Evolutionary conservation across 495 filamentous ascomycete species (phyloP).

Genomic region (Neurospora sublineolata): DNA sequence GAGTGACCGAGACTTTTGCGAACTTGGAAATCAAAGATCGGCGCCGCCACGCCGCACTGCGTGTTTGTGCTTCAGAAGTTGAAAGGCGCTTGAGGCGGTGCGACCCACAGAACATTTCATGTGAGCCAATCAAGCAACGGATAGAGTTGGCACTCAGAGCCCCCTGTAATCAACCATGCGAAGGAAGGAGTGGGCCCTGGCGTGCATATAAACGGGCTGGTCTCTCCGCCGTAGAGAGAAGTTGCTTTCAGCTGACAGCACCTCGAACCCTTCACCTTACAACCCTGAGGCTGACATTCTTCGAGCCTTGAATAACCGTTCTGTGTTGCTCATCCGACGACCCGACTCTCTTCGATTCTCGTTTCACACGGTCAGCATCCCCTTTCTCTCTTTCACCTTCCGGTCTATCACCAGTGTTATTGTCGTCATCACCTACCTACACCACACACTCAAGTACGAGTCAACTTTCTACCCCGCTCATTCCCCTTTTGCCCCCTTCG

Average conservation of each 20-base stretch:
- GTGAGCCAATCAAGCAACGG: slow-evolving; percentile 8
- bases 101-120: not conserved
- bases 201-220: slow-evolving; percentile 18
- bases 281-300: not conserved
- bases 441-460: not conserved
- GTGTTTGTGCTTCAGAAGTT: slow-evolving; percentile 3
- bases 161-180: slow-evolving; percentile 9
- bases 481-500: not conserved
- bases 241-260: slow-evolving; percentile 3
- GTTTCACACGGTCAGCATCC: not conserved
- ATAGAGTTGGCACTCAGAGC: not conserved
- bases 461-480: not conserved
- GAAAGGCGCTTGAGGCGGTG: slow-evolving; percentile 11
- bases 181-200: slow-evolving; percentile 1
- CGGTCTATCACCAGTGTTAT: not conserved
- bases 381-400: not conserved
- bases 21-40: not conserved
- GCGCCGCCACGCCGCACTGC: not conserved
- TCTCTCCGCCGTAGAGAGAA: slow-evolving; percentile 4
- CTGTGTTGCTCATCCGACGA: not conserved
- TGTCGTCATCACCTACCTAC: not conserved
- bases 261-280: not conserved
- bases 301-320: not conserved
- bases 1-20: not conserved
- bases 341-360: not conserved